These are phyloP conservation scores for Hypoxylon cercidicola DNA, from an alignment of 495 filamentous ascomycete genomes.

Conservation along the genomic window DNA sequence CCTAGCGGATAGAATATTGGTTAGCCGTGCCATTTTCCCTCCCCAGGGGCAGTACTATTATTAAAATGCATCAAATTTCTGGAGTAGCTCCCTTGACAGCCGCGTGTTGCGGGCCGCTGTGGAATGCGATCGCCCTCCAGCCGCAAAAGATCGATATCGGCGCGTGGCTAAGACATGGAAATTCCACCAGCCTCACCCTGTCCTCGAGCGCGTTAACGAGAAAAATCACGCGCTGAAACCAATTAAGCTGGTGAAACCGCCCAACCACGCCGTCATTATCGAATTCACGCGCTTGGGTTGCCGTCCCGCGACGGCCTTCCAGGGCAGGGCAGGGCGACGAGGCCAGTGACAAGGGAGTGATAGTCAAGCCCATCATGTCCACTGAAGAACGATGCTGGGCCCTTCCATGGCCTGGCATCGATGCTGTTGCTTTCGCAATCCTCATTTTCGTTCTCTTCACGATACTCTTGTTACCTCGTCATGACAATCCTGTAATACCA, in stretches of 20 bases:
- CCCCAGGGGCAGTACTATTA: slow-evolving; percentile 9
- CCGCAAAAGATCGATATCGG: slow-evolving; percentile 27
- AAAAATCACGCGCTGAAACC: slow-evolving; percentile 22
- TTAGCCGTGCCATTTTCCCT: slow-evolving; percentile 21
- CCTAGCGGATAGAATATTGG: slow-evolving; percentile 22
- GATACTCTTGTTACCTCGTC: slow-evolving; percentile 4
- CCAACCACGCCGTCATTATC: slow-evolving; percentile 43
- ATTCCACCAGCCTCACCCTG: slow-evolving; percentile 41
- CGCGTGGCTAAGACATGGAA: slow-evolving; percentile 41
- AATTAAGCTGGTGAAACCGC: slow-evolving; percentile 29
- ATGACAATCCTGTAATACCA: slow-evolving; percentile 4
- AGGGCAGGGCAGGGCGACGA: slow-evolving; percentile 25
- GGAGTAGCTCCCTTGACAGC: slow-evolving; percentile 12
- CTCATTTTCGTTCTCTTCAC: slow-evolving; percentile 15
- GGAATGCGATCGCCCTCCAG: slow-evolving; percentile 37
- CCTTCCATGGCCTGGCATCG: slow-evolving; percentile 10
- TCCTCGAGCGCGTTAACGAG: background rate
- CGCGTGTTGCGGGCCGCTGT: slow-evolving; percentile 6
- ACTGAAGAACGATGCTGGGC: slow-evolving; percentile 33
- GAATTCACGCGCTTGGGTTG: slow-evolving; percentile 28
- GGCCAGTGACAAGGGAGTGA: slow-evolving; percentile 33
- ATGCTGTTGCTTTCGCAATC: slow-evolving; percentile 25
- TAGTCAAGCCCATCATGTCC: slow-evolving; percentile 5
- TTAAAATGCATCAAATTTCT: slow-evolving; percentile 43
- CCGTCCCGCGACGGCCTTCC: slow-evolving; percentile 21